Percentiles rank a stretch among this genome's conserved stretches.
These are phyloP conservation scores for Xylogone sp. DNA, from an alignment of 2,329 filamentous ascomycete genomes.

Conservation along the genomic window DNA sequence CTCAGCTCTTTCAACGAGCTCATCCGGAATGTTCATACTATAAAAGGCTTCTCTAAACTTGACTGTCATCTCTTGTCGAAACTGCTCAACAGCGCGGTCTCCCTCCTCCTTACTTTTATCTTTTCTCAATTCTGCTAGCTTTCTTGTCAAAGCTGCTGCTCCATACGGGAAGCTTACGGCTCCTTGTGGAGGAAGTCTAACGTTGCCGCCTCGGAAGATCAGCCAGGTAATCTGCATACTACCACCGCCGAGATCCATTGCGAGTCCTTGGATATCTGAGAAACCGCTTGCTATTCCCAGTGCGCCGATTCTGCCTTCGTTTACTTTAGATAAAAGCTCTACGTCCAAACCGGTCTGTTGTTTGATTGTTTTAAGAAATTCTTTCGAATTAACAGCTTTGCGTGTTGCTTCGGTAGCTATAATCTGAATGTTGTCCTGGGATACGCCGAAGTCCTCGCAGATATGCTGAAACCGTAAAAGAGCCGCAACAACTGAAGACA, in stretches of 20 bases:
- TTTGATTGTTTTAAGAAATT: conserved; percentile 50
- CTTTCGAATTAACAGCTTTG: conserved; percentile 54
- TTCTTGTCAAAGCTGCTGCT: conserved; percentile 60
- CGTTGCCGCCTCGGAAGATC: conserved; percentile 42
- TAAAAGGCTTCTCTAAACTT: conserved; percentile 49
- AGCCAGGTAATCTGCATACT: conserved; percentile 70
- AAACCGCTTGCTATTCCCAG: conserved; percentile 65
- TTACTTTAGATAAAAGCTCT: conserved; percentile 58
- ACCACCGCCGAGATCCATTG: conserved; percentile 70
- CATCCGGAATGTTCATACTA: conserved; percentile 48
- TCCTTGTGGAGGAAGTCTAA: conserved; percentile 48
- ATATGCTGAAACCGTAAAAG: conserved; percentile 53
- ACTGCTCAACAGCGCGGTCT: conserved; percentile 38
- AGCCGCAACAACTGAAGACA: conserved; percentile 45
- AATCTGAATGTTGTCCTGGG: conserved; percentile 48
- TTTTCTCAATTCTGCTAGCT: conserved; percentile 41
- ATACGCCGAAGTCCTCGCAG: conserved; percentile 55
- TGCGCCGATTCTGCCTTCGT: conserved; percentile 63
- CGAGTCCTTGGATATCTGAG: conserved; percentile 55
- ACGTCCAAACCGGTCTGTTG: conserved; percentile 56
- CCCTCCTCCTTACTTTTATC: conserved; percentile 35
- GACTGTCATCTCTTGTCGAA: conserved; percentile 46
- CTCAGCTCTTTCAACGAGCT: conserved; percentile 41
- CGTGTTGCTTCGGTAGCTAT: conserved; percentile 66
- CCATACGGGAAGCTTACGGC: conserved; percentile 68